phyloP scores from a whole-genome alignment of 306 rosid genomes.

The Alnus glutinosa region DNA sequence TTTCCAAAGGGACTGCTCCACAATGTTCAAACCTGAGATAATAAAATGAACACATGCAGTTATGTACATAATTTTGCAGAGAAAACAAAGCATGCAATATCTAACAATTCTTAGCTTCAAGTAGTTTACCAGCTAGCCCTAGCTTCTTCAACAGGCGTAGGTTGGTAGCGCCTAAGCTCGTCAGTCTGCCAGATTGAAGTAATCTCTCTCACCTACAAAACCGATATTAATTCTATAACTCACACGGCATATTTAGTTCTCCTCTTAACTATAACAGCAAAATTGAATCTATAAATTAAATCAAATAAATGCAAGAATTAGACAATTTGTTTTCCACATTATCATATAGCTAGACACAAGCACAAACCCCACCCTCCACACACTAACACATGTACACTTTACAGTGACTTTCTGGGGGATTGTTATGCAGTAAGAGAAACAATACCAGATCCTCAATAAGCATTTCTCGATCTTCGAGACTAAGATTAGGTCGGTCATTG shows the following conservation, averaged over 20 bases:
- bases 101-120: slow-evolving; percentile 25
- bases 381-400: background rate
- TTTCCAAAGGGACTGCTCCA: slow-evolving; percentile 98
- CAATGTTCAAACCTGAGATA: slow-evolving; percentile 76
- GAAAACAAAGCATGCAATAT: slow-evolving; percentile 18
- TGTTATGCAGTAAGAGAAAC: slow-evolving; percentile 28
- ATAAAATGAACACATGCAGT: slow-evolving; percentile 23
- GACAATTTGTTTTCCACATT: background rate
- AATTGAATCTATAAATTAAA: background rate
- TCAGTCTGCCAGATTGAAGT: slow-evolving; percentile 99
- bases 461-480: slow-evolving; percentile 79
- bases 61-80: slow-evolving; percentile 5
- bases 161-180: slow-evolving; percentile 87
- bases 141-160: slow-evolving; percentile 97
- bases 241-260: slow-evolving; percentile 78
- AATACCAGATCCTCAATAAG: slow-evolving; percentile 93
- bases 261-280: slow-evolving; percentile 65
- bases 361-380: slow-evolving; percentile 11
- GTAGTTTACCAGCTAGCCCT: slow-evolving; percentile 65
- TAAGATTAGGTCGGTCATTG: slow-evolving; percentile 81
- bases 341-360: slow-evolving; percentile 9
- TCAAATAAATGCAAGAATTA: slow-evolving; percentile 15
- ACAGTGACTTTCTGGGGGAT: slow-evolving; percentile 28
- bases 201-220: slow-evolving; percentile 86
- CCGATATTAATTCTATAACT: slow-evolving; percentile 7